phyloP scores from a whole-genome alignment of 345 rosid species.

The Hevea brasiliensis region DNA sequence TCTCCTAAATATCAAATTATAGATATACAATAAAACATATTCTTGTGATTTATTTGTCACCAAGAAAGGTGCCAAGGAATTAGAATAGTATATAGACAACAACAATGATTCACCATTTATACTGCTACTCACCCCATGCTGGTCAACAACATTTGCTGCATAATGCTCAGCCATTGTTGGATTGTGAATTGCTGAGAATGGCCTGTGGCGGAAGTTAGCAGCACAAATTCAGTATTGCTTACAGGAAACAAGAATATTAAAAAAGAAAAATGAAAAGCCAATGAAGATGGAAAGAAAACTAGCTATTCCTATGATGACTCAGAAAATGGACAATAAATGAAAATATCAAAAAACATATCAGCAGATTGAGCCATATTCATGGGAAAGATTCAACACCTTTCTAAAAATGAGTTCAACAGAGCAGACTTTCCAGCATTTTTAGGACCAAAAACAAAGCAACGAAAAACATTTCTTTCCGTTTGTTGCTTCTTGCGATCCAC shows the following conservation, averaged over 20 bases:
- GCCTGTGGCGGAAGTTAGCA: constrained; percentile 43
- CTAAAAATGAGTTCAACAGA: constrained; percentile 61
- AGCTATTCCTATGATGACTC: neutral
- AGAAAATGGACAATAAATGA: neutral
- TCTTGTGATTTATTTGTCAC: neutral
- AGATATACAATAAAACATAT: neutral
- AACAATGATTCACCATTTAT: constrained; percentile 1
- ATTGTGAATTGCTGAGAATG: constrained; percentile 46
- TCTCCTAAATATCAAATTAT: neutral
- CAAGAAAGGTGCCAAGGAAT: too few relatives aligned
- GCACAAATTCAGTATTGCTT: constrained; percentile 5
- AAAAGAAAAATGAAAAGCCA: neutral
- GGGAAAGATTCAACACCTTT: constrained; percentile 44
- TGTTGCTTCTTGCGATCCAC: constrained; percentile 71
- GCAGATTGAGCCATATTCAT: constrained; percentile 2
- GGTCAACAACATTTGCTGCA: constrained; percentile 64
- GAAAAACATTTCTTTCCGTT: constrained; percentile 69
- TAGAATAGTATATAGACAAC: constrained; percentile 1
- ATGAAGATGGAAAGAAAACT: neutral
- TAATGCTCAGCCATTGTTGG: constrained; percentile 46
- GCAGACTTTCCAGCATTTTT: constrained; percentile 74
- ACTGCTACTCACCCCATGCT: constrained; percentile 59
- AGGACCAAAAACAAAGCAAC: constrained; percentile 72
- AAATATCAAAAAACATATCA: constrained; percentile 15
- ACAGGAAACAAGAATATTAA: neutral